Evolutionary conservation across 257 asterid species (phyloP), one percentile per base, ranked within the genome.

Genomic region (Salvia rosmarinus): DNA sequence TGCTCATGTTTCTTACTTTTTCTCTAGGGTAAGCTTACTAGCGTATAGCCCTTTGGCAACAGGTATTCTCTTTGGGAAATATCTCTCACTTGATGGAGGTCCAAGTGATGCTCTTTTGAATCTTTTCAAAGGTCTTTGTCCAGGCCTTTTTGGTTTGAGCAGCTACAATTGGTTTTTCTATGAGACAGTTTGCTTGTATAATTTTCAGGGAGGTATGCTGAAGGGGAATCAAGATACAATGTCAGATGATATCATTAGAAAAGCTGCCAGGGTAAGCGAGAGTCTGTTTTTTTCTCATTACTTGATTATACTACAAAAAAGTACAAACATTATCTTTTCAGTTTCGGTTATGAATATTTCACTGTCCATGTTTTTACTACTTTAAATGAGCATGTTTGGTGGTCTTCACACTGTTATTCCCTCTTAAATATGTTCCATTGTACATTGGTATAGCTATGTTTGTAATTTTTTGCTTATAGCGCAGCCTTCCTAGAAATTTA

Each of bases 31-130:
- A 46, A 72, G 81, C 77, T 80, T 90, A 80, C 78, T 93, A 85
- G 94, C 97, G 4, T 89, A 93, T 84, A 90, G 98, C 76, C 97
- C 96, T 77, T 79, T 93, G 86, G 97, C 97, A 12, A 93, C 89
- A 97, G 98, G 95, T 66, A 88, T 93, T 76, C 96, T 93, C 21
- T 85, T 96, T 12, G 98, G 94, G 71, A 93, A 93, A 84, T 90
- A 93, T 82, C 79, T 89, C 65, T 74, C 87, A 42, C 76, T 46
- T 72, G 84, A 81, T 77, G 85, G 88, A 55, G 86, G 94, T 74
- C 92, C 96, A 62, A 43, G 60, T 55, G 85, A 80, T 63, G 81
- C 87, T 57, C 87, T 87, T 51, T 47, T 93, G 74, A 88, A 89
- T 82, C 87, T 87, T 59, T 93, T 89, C 81, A 87, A 80, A 93